A percentile compares a stretch with the other conserved stretches of the same genome.
phyloP scores from a whole-genome alignment of 116 monocot genomes.

The Papilionanthe hybrid region DNA sequence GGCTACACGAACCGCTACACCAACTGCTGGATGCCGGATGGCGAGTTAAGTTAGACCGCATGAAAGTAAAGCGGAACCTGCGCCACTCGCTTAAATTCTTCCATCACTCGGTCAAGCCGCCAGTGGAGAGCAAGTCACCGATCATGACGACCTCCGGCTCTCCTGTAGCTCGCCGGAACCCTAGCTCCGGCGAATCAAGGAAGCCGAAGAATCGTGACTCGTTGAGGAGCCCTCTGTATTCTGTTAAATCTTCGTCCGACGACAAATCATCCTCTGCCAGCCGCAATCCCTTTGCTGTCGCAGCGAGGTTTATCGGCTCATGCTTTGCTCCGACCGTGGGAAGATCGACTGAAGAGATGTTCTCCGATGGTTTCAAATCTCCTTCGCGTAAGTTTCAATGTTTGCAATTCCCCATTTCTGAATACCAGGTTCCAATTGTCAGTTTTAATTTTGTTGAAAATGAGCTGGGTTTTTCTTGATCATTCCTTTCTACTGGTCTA shows the following conservation, averaged over 20 bases:
- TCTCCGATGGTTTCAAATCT: constrained; percentile 10
- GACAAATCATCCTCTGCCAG: neutral
- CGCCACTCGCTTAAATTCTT: neutral
- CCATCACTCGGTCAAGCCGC: neutral
- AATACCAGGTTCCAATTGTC: neutral
- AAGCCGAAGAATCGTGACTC: constrained; percentile 11
- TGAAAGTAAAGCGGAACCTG: neutral
- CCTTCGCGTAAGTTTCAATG: constrained; percentile 13
- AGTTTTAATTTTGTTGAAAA: neutral
- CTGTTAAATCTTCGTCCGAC: constrained; percentile 14
- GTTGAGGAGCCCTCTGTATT: constrained; percentile 20
- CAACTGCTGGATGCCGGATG: no score
- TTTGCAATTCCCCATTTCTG: neutral
- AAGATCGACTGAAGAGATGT: neutral
- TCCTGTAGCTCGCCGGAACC: neutral
- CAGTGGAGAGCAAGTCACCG: neutral
- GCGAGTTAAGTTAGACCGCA: no score
- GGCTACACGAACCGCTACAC: no score
- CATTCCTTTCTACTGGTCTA: neutral
- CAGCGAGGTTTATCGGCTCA: constrained; percentile 10
- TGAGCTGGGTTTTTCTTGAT: neutral
- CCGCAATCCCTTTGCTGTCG: constrained; percentile 13
- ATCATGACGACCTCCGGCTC: constrained; percentile 5
- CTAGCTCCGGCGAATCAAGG: neutral
- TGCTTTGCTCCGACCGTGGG: constrained; percentile 25